phyloP scores from a whole-genome alignment of 139 green algal genomes.

The Micractinium sp. region DNA sequence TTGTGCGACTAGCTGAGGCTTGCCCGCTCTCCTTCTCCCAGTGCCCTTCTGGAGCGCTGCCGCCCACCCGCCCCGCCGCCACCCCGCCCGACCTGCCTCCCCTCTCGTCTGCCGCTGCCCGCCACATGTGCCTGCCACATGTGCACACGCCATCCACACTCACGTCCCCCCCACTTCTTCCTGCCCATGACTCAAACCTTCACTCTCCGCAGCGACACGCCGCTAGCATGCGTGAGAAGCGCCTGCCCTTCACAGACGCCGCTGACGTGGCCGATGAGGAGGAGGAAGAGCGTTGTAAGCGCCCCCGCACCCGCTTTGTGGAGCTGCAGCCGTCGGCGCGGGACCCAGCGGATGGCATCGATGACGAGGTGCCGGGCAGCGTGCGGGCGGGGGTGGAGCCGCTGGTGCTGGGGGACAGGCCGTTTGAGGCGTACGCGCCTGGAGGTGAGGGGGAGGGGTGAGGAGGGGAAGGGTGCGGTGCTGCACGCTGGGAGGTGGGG shows the following conservation, averaged over 20 bases:
- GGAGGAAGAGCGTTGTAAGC: slow-evolving; percentile 16
- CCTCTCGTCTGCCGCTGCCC: not conserved
- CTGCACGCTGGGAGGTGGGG: too few species aligned
- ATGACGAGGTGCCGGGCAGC: slow-evolving; percentile 20
- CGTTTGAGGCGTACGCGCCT: not conserved
- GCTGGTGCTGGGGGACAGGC: slow-evolving; percentile 8
- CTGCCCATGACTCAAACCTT: too few species aligned
- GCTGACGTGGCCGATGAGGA: not conserved
- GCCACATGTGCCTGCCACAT: too few species aligned
- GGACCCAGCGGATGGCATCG: slow-evolving; percentile 1
- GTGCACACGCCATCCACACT: too few species aligned
- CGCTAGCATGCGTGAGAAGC: slow-evolving; percentile 13
- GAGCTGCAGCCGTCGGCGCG: slow-evolving; percentile 4
- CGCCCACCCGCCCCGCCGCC: too few species aligned
- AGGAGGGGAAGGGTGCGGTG: too few species aligned
- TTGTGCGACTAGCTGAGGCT: too few species aligned
- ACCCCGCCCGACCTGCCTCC: too few species aligned
- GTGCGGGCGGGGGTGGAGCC: slow-evolving; percentile 6
- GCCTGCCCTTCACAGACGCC: not conserved
- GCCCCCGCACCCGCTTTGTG: slow-evolving; percentile 12
- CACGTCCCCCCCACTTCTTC: not conserved
- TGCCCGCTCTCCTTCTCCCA: too few species aligned
- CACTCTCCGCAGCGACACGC: not conserved
- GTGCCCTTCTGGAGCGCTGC: too few species aligned
- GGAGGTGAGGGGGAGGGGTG: not conserved